Conservation (phyloP, 257 asterid species). For the Solanum ahanhuiri region DNA sequence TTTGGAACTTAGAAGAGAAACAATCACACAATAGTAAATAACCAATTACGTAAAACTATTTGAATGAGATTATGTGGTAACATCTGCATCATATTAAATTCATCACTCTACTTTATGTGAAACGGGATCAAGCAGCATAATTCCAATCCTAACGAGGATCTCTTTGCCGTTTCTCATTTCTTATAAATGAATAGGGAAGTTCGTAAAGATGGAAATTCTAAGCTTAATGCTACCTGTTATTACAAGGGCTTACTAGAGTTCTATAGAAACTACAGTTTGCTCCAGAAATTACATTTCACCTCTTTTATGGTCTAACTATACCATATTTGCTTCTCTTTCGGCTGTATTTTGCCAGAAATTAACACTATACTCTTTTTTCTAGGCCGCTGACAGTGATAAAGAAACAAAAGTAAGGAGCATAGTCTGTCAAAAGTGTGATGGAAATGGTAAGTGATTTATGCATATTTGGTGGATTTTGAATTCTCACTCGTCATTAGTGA, state of each 20-base stretch:
- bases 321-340: not conserved
- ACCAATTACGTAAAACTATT: too few relatives aligned
- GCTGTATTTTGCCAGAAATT: not conserved
- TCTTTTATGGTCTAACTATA: not conserved
- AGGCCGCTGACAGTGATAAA: conserved; percentile 15
- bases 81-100: too few relatives aligned
- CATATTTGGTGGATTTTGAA: not conserved
- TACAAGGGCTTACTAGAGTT: not conserved
- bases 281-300: not conserved
- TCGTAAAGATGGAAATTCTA: not conserved
- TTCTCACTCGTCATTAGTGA: not conserved
- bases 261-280: not conserved
- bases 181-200: not conserved
- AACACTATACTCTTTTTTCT: not conserved
- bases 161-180: not conserved
- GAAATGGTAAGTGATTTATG: conserved; percentile 20
- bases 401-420: conserved; percentile 16
- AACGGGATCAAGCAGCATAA: too few relatives aligned
- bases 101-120: too few relatives aligned
- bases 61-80: too few relatives aligned
- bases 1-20: too few relatives aligned
- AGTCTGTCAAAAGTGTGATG: conserved; percentile 22
- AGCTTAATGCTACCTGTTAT: not conserved
- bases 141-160: too few relatives aligned
- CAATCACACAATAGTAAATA: too few relatives aligned